Evolutionary conservation across 768 basidiomycete genomes (phyloP), one percentile per base, ranked within the genome.

Genomic region (Steccherinum ochraceum): DNA sequence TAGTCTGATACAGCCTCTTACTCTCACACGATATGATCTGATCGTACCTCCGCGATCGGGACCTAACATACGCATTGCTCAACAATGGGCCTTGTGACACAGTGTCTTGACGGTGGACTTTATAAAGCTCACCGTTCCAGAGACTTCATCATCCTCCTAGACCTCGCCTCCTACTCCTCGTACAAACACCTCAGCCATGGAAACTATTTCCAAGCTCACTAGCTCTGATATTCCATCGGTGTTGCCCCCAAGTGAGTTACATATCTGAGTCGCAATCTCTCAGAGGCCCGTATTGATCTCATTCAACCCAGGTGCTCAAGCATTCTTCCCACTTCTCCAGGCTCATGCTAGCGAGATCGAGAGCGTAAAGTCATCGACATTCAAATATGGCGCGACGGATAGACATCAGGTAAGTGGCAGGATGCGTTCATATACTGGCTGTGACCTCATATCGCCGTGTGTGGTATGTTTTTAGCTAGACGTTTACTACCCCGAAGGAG

Each of bases 381-480:
- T 84, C 67, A 65, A 73, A 46, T 86, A 80, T 56, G 81, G 83
- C 1, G 47, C 60, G 13, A 72, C 69, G 19, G 77, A 74, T 25
- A 70, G 80, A 26, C 78, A 81, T 53, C 69, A 77, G 65, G 76
- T 75, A 62, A 4, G 67, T 62, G n/a, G n/a, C n/a, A n/a, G n/a
- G n/a, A n/a, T n/a, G n/a, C n/a, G n/a, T n/a, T n/a, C n/a, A n/a
- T 26, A 51, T 3, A 7, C 40, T 19, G 13, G n/a, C 23, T 5
- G 39, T 26, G 57, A 52, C 11, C 20, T n/a, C n/a, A n/a, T n/a
- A n/a, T n/a, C n/a, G n/a, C n/a, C n/a, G n/a, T 24, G 2, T 24
- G 46, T 12, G 3, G 4, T 23, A 24, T 13, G 25, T 2, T 21
- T 40, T 27, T 53, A 87, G 83, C 73, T 86, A 25, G 85, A 86